Conservation (phyloP, 192 early-diverging fungal species). For the Backusella circina region DNA sequence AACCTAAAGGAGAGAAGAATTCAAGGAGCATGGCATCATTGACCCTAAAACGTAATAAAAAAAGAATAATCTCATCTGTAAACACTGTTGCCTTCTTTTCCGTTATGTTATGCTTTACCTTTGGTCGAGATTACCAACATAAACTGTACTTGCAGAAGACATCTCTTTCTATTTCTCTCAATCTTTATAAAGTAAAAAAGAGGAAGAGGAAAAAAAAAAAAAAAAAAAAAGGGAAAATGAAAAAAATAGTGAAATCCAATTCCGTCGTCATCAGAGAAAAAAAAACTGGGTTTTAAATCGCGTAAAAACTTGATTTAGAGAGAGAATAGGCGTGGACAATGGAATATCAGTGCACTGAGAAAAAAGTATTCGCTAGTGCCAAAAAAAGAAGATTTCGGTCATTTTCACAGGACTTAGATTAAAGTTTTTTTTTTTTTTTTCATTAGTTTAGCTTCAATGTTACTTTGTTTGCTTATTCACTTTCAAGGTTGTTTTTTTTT, state of each 20-base stretch:
- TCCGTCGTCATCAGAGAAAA: not conserved
- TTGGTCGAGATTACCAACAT: constrained; percentile 87
- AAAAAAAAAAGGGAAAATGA: constrained; percentile 14
- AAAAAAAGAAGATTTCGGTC: not conserved
- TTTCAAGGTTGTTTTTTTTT: not conserved
- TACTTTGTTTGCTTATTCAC: not conserved
- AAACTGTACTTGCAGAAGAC: constrained; percentile 53
- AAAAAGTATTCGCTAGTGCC: not conserved
- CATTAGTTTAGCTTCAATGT: no score
- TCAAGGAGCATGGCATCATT: constrained; percentile 67
- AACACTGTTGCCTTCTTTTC: not conserved
- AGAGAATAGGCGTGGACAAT: not conserved
- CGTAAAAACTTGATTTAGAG: not conserved
- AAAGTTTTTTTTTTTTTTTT: no score
- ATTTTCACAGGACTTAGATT: not conserved
- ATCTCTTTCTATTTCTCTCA: constrained; percentile 10
- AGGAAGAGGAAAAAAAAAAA: not conserved
- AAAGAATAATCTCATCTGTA: not conserved
- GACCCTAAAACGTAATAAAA: constrained; percentile 1
- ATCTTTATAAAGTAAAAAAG: not conserved
- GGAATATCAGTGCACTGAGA: not conserved
- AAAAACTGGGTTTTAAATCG: not conserved
- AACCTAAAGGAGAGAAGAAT: constrained; percentile 59
- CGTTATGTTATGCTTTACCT: constrained; percentile 28
- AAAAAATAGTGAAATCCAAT: not conserved